Evolutionary conservation across 2,329 filamentous ascomycete genomes (phyloP).

Genomic region (Geosmithia putterillii): DNA sequence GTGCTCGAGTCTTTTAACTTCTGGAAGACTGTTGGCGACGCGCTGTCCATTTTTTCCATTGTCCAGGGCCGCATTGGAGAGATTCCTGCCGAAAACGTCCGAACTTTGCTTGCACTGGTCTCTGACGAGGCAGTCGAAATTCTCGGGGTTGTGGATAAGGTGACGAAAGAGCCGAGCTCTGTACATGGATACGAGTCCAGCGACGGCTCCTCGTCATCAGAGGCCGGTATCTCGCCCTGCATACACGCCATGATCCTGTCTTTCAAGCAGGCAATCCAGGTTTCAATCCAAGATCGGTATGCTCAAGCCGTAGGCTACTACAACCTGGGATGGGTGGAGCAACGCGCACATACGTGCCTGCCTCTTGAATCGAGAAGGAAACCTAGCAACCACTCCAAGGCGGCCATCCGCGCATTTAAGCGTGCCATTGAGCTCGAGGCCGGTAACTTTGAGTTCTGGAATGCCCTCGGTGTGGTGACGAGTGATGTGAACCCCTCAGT

Average conservation of each 20-base stretch:
- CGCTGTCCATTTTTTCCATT: conserved; percentile 71
- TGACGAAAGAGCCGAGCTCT: conserved; percentile 17
- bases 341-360: conserved; percentile 63
- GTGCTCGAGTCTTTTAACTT: conserved; percentile 74
- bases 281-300: conserved; percentile 61
- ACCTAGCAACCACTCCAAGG: conserved; percentile 58
- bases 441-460: conserved; percentile 94
- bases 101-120: conserved; percentile 42
- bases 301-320: conserved; percentile 95
- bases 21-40: conserved; percentile 88
- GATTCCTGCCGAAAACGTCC: conserved; percentile 48
- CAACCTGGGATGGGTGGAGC: conserved; percentile 90
- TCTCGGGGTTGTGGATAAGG: conserved; percentile 58
- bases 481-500: conserved; percentile 76
- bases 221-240: conserved; percentile 39
- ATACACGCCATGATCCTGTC: conserved; percentile 67
- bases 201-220: no score
- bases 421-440: conserved; percentile 89
- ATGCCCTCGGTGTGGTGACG: conserved; percentile 83
- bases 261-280: conserved; percentile 74
- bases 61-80: conserved; percentile 55
- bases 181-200: background rate
- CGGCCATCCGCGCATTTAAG: conserved; percentile 85
- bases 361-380: conserved; percentile 39
- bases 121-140: conserved; percentile 44